phyloP scores from a whole-genome alignment of 345 rosid species.

The Iberis pinnata region DNA sequence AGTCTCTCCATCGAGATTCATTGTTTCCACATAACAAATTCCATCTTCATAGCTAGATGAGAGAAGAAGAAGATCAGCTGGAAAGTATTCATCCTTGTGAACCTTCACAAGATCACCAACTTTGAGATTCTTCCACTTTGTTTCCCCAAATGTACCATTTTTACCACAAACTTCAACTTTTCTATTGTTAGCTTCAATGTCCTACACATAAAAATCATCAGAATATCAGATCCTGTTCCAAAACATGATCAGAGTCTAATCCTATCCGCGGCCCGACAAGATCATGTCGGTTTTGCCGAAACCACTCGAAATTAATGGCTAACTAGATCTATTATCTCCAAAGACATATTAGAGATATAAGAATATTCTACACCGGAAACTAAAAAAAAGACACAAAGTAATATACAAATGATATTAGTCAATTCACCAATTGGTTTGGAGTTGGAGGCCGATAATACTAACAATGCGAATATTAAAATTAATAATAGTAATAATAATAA shows the following conservation, averaged over 20 bases:
- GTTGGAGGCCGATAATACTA: too few relatives aligned
- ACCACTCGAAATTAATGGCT: too few relatives aligned
- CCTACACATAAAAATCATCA: constrained; percentile 33
- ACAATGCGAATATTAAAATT: too few relatives aligned
- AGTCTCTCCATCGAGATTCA: constrained; percentile 95
- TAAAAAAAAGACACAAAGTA: too few relatives aligned
- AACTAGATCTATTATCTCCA: too few relatives aligned
- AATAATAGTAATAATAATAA: too few relatives aligned
- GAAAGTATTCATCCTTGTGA: constrained; percentile 63
- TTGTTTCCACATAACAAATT: constrained; percentile 82
- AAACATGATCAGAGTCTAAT: background rate
- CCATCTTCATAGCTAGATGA: constrained; percentile 79
- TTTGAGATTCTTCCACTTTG: constrained; percentile 61
- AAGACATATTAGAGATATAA: too few relatives aligned
- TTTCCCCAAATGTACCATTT: constrained; percentile 33
- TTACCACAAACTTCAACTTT: constrained; percentile 40
- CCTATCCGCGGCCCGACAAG: too few relatives aligned
- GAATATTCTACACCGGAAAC: too few relatives aligned
- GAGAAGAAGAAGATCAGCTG: constrained; percentile 82
- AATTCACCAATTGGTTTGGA: too few relatives aligned
- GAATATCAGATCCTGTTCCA: background rate
- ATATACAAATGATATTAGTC: too few relatives aligned
- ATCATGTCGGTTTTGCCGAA: too few relatives aligned
- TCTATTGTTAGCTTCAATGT: constrained; percentile 79
- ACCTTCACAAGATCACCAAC: constrained; percentile 84